Evolutionary conservation across 768 basidiomycete species (phyloP).

Genomic region (Trametes coccinea): DNA sequence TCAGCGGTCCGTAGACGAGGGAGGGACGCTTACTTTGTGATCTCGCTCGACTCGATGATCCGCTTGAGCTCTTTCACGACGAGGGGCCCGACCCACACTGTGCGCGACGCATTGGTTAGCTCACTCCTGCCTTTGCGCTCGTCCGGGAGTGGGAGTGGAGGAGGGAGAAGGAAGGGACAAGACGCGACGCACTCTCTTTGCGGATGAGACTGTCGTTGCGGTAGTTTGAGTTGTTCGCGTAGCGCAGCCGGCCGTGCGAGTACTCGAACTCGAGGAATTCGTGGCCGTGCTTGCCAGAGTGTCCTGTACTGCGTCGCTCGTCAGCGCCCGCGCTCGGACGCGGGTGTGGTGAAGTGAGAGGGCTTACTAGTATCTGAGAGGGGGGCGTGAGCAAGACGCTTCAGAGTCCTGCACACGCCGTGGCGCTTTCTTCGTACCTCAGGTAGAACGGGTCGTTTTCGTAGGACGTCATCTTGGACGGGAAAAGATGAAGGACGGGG

Average conservation of each 20-base stretch:
- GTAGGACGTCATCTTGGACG: slow-evolving; percentile 41
- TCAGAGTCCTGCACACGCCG: slow-evolving; percentile 26
- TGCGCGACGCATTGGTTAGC: neutral
- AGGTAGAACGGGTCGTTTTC: slow-evolving; percentile 83
- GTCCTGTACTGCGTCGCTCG: slow-evolving; percentile 76
- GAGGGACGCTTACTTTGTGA: slow-evolving; percentile 74
- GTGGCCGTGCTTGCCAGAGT: slow-evolving; percentile 96
- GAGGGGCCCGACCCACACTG: slow-evolving; percentile 94
- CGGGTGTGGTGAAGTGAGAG: slow-evolving; percentile 6
- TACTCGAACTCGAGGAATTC: slow-evolving; percentile 99
- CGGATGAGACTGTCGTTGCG: slow-evolving; percentile 95
- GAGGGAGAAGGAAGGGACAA: neutral
- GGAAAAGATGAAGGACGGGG: neutral
- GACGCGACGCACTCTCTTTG: slow-evolving; percentile 84
- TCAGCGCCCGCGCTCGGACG: slow-evolving; percentile 31
- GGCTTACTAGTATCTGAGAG: slow-evolving; percentile 52
- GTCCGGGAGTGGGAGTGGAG: neutral
- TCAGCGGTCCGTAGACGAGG: neutral
- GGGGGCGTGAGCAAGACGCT: slow-evolving; percentile 23
- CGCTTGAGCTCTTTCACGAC: slow-evolving; percentile 94
- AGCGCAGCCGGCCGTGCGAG: slow-evolving; percentile 92
- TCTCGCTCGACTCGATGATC: slow-evolving; percentile 90
- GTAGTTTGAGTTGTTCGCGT: slow-evolving; percentile 99
- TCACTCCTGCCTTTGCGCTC: neutral
- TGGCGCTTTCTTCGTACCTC: slow-evolving; percentile 46